Evolutionary conservation across 1,284 basidiomycete genomes (phyloP).

Genomic region (Cutaneotrichosporon cavernicola): DNA sequence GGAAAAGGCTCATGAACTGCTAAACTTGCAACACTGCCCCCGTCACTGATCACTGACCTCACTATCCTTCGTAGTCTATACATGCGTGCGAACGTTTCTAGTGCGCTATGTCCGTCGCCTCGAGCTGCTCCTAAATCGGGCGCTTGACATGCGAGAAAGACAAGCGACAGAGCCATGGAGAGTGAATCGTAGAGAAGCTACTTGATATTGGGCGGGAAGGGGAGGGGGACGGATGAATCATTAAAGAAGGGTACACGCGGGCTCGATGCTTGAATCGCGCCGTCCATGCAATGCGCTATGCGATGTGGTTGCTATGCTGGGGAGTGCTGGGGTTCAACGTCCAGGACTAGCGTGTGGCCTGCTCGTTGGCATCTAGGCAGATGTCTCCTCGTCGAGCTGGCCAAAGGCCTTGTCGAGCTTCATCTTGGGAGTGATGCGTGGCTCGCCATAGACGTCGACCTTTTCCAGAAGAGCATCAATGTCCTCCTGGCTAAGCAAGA

Average conservation of each 20-base stretch:
- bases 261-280: conserved; percentile 11
- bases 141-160: conserved; percentile 4
- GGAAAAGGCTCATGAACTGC: too few species aligned
- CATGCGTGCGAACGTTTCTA: conserved; percentile 4
- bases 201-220: background rate
- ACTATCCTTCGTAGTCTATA: conserved; percentile 1
- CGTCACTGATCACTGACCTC: background rate
- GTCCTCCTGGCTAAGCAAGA: conserved; percentile 58
- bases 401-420: conserved; percentile 45
- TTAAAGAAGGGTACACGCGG: conserved; percentile 8
- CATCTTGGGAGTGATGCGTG: conserved; percentile 43
- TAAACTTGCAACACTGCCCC: background rate
- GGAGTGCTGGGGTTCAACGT: conserved; percentile 8
- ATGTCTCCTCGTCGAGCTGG: conserved; percentile 41
- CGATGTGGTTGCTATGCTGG: conserved; percentile 7
- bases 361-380: conserved; percentile 8
- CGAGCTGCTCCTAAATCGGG: background rate
- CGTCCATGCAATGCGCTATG: conserved; percentile 19
- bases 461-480: conserved; percentile 59
- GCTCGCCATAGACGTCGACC: conserved; percentile 46
- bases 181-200: conserved; percentile 3
- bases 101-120: background rate
- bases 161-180: conserved; percentile 6
- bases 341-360: background rate
- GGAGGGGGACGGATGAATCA: background rate